Evolutionary conservation across 768 basidiomycete species (phyloP).

Genomic region (Boletus coccyginus): DNA sequence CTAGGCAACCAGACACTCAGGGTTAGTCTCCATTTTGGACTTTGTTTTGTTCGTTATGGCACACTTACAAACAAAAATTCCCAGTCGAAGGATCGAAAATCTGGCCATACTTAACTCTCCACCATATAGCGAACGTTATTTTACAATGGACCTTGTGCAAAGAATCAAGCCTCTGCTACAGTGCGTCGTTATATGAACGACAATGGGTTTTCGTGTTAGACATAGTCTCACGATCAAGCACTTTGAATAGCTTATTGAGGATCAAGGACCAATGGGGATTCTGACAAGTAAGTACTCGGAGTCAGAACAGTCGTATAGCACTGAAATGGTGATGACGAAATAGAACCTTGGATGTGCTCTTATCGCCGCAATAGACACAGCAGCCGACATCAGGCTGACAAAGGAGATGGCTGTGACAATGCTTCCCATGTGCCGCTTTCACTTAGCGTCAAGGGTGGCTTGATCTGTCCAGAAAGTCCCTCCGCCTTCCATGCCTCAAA

Average conservation of each 20-base stretch:
- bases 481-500: conserved; percentile 69
- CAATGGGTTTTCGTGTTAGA: no score
- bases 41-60: no score
- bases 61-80: no score
- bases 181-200: no score
- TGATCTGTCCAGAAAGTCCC: conserved; percentile 55
- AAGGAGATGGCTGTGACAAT: conserved; percentile 27
- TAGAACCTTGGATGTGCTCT: no score
- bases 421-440: conserved; percentile 32
- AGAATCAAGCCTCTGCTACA: no score
- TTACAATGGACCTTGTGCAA: no score
- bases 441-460: conserved; percentile 27
- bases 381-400: conserved; percentile 16
- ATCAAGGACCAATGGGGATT: not conserved
- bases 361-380: not conserved
- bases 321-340: not conserved
- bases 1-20: no score
- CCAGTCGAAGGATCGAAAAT: no score
- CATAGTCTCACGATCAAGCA: not conserved
- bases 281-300: not conserved
- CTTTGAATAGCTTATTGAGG: not conserved
- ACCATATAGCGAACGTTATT: no score
- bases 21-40: no score
- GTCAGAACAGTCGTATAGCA: not conserved
- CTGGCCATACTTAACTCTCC: no score